Evolutionary conservation across 805 yeast species (phyloP).

Genomic region (Pichia ethanolica): DNA sequence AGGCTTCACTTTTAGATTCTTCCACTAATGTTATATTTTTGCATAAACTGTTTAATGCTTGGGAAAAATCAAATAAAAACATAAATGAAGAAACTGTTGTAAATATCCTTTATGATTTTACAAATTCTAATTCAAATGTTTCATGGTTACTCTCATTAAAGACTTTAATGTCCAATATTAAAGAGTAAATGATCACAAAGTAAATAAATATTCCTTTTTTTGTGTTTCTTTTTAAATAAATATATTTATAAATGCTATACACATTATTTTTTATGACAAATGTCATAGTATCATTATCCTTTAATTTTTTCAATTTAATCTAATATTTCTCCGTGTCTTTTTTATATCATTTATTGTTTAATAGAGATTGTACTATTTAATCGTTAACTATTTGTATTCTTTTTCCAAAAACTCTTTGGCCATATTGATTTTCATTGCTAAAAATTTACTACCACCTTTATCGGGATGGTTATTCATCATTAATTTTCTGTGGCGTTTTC

Average conservation of each 20-base stretch:
- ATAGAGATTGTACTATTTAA: too few relatives aligned
- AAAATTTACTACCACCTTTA: conserved; percentile 74
- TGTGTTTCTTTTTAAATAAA: neutral
- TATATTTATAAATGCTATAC: too few relatives aligned
- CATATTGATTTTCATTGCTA: conserved; percentile 80
- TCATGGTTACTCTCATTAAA: neutral
- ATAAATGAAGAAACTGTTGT: neutral
- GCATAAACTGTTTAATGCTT: neutral
- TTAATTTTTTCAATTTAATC: too few relatives aligned
- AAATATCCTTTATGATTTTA: neutral
- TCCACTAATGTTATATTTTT: neutral
- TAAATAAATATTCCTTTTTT: too few relatives aligned
- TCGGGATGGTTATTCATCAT: conserved; percentile 88
- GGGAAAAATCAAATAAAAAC: neutral
- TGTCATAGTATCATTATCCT: too few relatives aligned
- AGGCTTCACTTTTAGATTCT: neutral
- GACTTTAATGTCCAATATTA: neutral
- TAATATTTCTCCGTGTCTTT: neutral
- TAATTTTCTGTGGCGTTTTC: conserved; percentile 62
- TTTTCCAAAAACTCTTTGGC: conserved; percentile 77
- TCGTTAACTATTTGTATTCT: conserved; percentile 5
- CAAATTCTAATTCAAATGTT: neutral
- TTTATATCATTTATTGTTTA: neutral
- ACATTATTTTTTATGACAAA: too few relatives aligned
- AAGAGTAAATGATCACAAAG: neutral